Evolutionary conservation across 257 asterid species (phyloP).

Genomic region (Thymus mandschuricus): DNA sequence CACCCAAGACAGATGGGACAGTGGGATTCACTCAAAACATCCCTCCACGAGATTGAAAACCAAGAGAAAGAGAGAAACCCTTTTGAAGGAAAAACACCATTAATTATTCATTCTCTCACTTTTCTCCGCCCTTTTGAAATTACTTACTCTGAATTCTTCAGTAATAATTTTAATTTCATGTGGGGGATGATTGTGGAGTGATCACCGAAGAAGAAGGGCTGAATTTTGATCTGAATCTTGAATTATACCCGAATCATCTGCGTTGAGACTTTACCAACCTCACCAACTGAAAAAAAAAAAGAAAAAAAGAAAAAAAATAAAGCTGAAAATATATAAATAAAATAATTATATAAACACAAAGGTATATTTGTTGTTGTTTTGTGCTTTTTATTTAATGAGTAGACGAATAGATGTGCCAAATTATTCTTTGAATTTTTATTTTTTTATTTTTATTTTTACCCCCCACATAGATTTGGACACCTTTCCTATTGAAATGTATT

Average conservation of each 20-base stretch:
- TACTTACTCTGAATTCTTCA: neutral
- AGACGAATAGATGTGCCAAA: neutral
- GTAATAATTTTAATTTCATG: neutral
- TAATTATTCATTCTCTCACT: constrained; percentile 1
- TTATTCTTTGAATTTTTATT: neutral
- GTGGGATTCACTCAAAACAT: constrained; percentile 44
- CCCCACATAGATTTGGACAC: constrained; percentile 16
- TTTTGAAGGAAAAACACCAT: constrained; percentile 24
- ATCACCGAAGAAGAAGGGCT: constrained; percentile 31
- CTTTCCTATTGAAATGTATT: constrained; percentile 19
- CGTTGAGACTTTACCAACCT: constrained; percentile 21
- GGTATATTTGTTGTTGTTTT: neutral
- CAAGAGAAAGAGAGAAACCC: constrained; percentile 19
- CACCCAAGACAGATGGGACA: constrained; percentile 31
- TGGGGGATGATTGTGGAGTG: constrained; percentile 11
- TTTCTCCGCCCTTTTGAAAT: neutral
- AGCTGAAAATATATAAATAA: constrained; percentile 3
- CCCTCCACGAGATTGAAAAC: constrained; percentile 29
- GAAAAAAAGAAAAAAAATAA: constrained; percentile 6
- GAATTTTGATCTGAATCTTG: constrained; percentile 36
- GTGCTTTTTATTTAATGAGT: neutral
- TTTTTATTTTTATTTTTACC: too few relatives aligned
- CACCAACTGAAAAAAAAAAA: constrained; percentile 25
- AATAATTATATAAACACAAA: neutral
- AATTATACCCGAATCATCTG: constrained; percentile 24